Base-by-base conservation (phyloP, 345 rosid species). In the Murraya paniculata region DNA sequence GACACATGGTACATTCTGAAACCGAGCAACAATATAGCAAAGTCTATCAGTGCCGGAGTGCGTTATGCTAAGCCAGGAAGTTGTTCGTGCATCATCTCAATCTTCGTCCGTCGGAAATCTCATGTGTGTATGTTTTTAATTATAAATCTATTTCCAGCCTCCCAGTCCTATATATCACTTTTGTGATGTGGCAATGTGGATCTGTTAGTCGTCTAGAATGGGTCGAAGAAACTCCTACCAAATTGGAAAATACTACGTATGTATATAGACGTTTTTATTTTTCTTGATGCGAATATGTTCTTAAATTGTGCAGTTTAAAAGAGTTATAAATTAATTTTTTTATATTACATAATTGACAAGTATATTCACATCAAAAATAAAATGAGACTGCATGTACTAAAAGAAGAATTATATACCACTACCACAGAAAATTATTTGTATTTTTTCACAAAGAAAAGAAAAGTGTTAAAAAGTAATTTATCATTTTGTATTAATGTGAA, bases 331-430 rank as follows among this genome's bases (percentile, higher is more conserved):
- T 33, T 33, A 33, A 33, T 0, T 38, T 0, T 38, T 0, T 7
- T 8, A 9, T 9, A 39, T 0, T 9, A 0, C 0, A 39, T 39
- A 2, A 2, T 9, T 9, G 2, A 39, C 9, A 9, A 39, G 2
- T 0, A 0, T 39, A 39, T 9, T 2, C 3, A 0, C 2, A 9
- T 8, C 0, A 35, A 39, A 9, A 9, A 39, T 9, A 9, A 39
- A 9, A 39, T 0, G 0, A 2, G 11, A 2, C 0, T 0, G 2
- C 10, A 0, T 0, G 2, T 2, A 0, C 0, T 38, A 38, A 38
- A n/a, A n/a, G n/a, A n/a, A 8, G 0, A 0, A 1, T 0, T 7
- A 1, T 9, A 38, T 33, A 33, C 5, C 35, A 36, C 39, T 36
- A 36, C 9, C 9, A 6, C 39, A 7, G 1, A 7, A 1, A 36